These are phyloP conservation scores for Amesomyces nigricolor DNA, from an alignment of 2,329 filamentous ascomycete genomes.

Conservation along the genomic window DNA sequence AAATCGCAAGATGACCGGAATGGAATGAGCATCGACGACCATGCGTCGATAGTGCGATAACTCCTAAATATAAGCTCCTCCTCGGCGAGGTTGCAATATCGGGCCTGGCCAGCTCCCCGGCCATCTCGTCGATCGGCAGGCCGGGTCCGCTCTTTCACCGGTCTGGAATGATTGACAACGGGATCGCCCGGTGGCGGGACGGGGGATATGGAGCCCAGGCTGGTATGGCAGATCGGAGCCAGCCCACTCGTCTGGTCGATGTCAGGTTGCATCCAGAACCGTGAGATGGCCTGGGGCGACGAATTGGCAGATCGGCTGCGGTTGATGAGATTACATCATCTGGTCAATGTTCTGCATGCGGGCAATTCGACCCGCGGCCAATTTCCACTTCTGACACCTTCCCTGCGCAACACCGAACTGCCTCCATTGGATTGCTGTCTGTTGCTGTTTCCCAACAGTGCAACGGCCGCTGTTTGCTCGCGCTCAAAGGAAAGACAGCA, in stretches of 20 bases:
- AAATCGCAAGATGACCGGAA: background rate
- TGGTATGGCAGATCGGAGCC: background rate
- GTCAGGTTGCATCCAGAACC: background rate
- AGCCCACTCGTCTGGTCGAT: background rate
- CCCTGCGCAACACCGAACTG: background rate
- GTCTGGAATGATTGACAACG: background rate
- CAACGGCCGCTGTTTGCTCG: background rate
- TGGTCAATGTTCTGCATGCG: background rate
- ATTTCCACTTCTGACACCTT: constrained; percentile 4
- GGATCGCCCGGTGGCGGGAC: background rate
- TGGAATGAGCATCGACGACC: background rate
- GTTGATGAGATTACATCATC: constrained; percentile 7
- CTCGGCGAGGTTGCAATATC: background rate
- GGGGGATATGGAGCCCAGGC: background rate
- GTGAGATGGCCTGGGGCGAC: background rate
- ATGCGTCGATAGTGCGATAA: background rate
- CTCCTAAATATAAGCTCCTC: background rate
- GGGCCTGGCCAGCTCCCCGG: background rate
- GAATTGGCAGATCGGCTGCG: background rate
- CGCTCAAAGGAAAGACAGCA: no score
- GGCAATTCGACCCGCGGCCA: constrained; percentile 5
- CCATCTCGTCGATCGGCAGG: constrained; percentile 1
- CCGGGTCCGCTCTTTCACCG: background rate
- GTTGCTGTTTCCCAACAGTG: background rate
- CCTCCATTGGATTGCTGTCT: background rate